Evolutionary conservation across 345 rosid species (phyloP), one percentile per base, ranked within the genome.

Genomic region (Heritiera littoralis): DNA sequence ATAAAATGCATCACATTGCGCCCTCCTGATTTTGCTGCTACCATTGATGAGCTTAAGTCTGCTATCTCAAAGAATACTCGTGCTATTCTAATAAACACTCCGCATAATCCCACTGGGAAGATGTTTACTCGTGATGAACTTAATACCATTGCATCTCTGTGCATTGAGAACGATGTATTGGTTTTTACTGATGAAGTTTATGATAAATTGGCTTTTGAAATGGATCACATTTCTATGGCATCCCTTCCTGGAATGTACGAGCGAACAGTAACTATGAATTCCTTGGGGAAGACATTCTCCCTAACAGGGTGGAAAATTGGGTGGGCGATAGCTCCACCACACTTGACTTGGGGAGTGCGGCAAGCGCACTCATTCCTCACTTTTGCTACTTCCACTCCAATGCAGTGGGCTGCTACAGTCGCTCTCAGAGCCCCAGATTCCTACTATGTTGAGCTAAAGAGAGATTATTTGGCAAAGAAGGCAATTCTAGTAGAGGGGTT

Each of bases 271-370:
- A 96, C 98, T 5, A 79, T 94, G 98, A 96, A 96, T 63, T 96
- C 75, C 67, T 66, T 94, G 10, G 98, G 98, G 71, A 96, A 96
- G 89, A 96, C 98, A 11, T 96, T 91, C 85, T 96, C 97, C 41
- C 85, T 96, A 80, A 96, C 97, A 0, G 98, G 99, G 10, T 96
- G 99, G 99, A 94, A 91, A 86, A 91, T 94, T n/a, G 99, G 99
- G 38, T 96, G 99, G 99, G 97, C 97, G 2, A 90, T 94, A 4
- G 97, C 98, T 2, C 94, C 97, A 9, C 98, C 94, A n/a, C 93
- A 94, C 83, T 55, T 94, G 76, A 90, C 93, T 28, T 92, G 98
- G 97, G 99, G 99, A 79, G 87, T 94, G 58, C 86, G 97, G 49
- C 92, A 89, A 86, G 99, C 98, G 1, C 99, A 92, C 54, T 85